Evolutionary conservation across 2,329 filamentous ascomycete species (phyloP).

Genomic region (Lecanicillium sp.): DNA sequence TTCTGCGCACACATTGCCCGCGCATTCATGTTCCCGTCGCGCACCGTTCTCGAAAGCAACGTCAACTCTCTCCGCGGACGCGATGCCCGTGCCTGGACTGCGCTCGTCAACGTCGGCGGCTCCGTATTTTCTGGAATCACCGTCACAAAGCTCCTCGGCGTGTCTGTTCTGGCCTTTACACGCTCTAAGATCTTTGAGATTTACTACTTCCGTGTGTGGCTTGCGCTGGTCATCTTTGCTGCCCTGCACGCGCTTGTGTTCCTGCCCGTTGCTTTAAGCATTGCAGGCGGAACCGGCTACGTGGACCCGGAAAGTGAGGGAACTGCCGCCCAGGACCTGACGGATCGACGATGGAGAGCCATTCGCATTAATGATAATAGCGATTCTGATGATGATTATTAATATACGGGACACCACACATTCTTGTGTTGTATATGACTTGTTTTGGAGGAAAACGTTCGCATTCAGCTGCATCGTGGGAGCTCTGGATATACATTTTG

Average conservation of each 20-base stretch:
- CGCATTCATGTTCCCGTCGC: constrained; percentile 89
- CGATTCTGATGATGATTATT: constrained; percentile 63
- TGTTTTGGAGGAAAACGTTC: not conserved
- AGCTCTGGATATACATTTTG: not conserved
- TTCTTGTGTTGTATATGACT: no score
- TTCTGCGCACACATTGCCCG: constrained; percentile 96
- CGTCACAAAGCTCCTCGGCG: constrained; percentile 87
- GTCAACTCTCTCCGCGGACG: constrained; percentile 71
- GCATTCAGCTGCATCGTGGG: not conserved
- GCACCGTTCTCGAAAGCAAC: constrained; percentile 68
- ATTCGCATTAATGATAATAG: constrained; percentile 67
- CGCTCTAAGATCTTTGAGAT: constrained; percentile 98
- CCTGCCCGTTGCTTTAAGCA: constrained; percentile 78
- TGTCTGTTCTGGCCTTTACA: constrained; percentile 88
- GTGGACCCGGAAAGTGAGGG: constrained; percentile 81
- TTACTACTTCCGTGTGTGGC: constrained; percentile 97
- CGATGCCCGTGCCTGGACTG: constrained; percentile 84
- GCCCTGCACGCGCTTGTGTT: constrained; percentile 85
- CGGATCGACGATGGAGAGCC: constrained; percentile 68
- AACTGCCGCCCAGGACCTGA: constrained; percentile 82
- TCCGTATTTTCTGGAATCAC: constrained; percentile 96
- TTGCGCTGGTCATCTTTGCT: constrained; percentile 83
- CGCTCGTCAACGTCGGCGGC: constrained; percentile 87
- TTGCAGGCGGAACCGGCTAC: constrained; percentile 82
- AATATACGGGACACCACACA: no score